Evolutionary conservation across 2,329 filamentous ascomycete genomes (phyloP), one percentile per base, ranked within the genome.

Genomic region (Trichoderma semiorbis): DNA sequence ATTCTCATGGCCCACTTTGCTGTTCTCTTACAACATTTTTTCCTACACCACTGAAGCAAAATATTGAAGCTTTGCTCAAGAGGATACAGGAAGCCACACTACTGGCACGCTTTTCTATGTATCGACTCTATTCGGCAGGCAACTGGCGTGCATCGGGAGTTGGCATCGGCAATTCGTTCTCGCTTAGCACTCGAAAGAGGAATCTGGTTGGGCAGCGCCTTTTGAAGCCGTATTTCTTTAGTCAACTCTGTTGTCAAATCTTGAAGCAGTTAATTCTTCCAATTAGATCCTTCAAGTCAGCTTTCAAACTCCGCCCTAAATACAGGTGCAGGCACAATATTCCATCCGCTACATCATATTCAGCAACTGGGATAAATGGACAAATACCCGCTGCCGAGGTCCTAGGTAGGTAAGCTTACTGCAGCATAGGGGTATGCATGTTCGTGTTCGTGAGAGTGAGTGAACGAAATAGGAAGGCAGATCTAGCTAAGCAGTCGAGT

Each of bases 351-450:
- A 39, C 8, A 21, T n/a, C 43, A 30, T 32, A 12, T 32, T n/a
- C 1, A 64, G 39, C 26, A 47, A 21, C 16, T 24, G 5, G 14
- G 26, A 39, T 21, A 30, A 24, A 7, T 28, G 8, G 28, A 12
- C 10, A 11, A 55, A 67, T 57, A 67, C 16, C 39, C 39, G 32
- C 50, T 67, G 47, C 16, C 18, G 11, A 67, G 36, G 34, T 36
- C 34, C 34, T 36, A 36, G 34, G 34, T 36, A 36, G 32, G 64
- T 67, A 30, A 67, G 64, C 64, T 67, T 67, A 67, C 64, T 67
- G 64, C 50, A 57, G 21, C 32, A 67, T 26, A 39, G 21, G 64
- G 21, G 64, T 18, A 55, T 67, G 47, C 50, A 39, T 67, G 26
- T 18, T 43, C 12, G 10, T 12, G 34, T 12, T 30, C 7, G 10